Evolutionary conservation across 2,329 filamentous ascomycete species (phyloP).

Genomic region (Pseudogymnoascus sp.): DNA sequence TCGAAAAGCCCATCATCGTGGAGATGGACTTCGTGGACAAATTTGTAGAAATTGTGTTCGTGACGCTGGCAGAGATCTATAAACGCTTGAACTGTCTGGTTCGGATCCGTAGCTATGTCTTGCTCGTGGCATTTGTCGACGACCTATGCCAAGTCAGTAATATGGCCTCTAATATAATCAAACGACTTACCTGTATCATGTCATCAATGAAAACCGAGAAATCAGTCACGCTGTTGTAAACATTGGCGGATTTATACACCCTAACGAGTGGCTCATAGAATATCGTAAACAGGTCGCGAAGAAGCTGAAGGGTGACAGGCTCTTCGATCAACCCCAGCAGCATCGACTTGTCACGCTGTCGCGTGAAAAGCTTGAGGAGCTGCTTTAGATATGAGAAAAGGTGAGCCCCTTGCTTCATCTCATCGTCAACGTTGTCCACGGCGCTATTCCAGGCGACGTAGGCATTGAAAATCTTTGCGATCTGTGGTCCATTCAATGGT

Average conservation of each 20-base stretch:
- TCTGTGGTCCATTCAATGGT: conserved; percentile 65
- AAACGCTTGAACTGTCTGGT: conserved; percentile 96
- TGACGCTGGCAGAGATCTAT: conserved; percentile 94
- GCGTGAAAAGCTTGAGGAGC: conserved; percentile 81
- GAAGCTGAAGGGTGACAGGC: conserved; percentile 91
- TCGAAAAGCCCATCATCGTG: conserved; percentile 97
- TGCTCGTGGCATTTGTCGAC: conserved; percentile 60
- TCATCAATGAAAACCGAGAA: conserved; percentile 92
- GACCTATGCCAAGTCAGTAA: conserved; percentile 39
- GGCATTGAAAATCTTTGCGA: conserved; percentile 82
- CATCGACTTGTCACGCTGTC: conserved; percentile 93
- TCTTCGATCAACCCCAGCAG: conserved; percentile 95
- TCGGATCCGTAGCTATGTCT: conserved; percentile 90
- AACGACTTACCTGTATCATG: conserved; percentile 63
- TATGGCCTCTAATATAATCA: neutral
- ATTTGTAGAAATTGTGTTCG: conserved; percentile 97
- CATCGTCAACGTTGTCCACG: conserved; percentile 82
- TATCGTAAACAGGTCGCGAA: conserved; percentile 94
- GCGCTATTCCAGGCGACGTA: conserved; percentile 95
- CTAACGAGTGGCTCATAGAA: conserved; percentile 97
- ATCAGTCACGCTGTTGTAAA: conserved; percentile 95
- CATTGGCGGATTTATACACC: conserved; percentile 97
- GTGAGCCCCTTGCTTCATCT: conserved; percentile 82
- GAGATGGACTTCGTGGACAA: conserved; percentile 93
- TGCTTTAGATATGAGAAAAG: conserved; percentile 95